Conservation (phyloP, 2,329 filamentous ascomycete species). For the Colletotrichum tanaceti region DNA sequence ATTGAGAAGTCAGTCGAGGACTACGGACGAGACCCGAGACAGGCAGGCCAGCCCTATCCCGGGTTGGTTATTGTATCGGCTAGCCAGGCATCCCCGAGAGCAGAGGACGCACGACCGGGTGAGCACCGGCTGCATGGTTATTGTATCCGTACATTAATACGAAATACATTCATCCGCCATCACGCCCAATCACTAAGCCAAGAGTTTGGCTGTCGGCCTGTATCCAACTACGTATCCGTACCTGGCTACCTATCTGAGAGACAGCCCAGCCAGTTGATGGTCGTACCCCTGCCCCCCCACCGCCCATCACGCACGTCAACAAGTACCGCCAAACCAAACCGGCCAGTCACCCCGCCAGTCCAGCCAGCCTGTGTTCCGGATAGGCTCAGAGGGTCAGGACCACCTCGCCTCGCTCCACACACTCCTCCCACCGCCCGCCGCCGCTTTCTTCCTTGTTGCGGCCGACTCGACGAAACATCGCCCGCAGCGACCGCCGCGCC, state of each 20-base stretch:
- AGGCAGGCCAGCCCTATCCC: slow-evolving; percentile 34
- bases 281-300: slow-evolving; percentile 37
- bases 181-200: slow-evolving; percentile 18
- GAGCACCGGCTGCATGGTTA: slow-evolving; percentile 31
- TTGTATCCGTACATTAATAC: slow-evolving; percentile 28
- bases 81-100: slow-evolving; percentile 24
- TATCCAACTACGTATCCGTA: no score
- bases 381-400: slow-evolving; percentile 33
- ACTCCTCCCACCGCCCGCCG: slow-evolving; percentile 29
- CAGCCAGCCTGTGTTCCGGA: slow-evolving; percentile 24
- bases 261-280: slow-evolving; percentile 35
- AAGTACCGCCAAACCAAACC: slow-evolving; percentile 29
- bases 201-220: slow-evolving; percentile 27
- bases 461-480: slow-evolving; percentile 33
- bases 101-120: slow-evolving; percentile 17
- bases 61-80: slow-evolving; percentile 7
- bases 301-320: slow-evolving; percentile 38
- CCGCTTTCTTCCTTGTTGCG: slow-evolving; percentile 33
- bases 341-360: slow-evolving; percentile 33
- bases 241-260: slow-evolving; percentile 33
- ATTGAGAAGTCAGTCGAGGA: slow-evolving; percentile 8
- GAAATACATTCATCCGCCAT: slow-evolving; percentile 19
- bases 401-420: slow-evolving; percentile 34
- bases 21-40: slow-evolving; percentile 34
- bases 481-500: slow-evolving; percentile 32